Evolutionary conservation across 1,139 yeast species (phyloP), one percentile per base, ranked within the genome.

Genomic region (Nadsonia starkeyi-henricii): DNA sequence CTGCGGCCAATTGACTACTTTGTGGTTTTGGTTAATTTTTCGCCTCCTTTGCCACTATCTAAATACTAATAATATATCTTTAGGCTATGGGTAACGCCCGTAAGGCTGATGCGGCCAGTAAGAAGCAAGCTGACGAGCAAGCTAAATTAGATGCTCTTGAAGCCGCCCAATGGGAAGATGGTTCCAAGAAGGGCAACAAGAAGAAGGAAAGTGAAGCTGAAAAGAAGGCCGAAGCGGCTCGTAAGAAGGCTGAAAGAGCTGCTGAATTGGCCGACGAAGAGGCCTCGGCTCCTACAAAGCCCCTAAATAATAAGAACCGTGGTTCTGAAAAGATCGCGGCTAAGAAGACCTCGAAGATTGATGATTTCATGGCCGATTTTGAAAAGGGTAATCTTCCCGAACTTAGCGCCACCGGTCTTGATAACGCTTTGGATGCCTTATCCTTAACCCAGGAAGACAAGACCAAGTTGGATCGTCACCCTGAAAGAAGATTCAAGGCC

Each of bases 401-500:
- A 47, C 74, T 84, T 59, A 72, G 73, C 59, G 95, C 94, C 12
- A 70, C 77, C 53, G 91, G 91, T 60, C 71, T 85, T 47, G 95
- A 85, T 55, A 76, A 76, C 58, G 93, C 93, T 1, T 70, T 85
- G 57, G 86, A 83, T 49, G 94, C 94, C 2, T 71, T 85, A 62
- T 73, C 84, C 4, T 70, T 85, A 62, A 55, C 68, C 18, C 52
- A 53, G 21, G 53, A 51, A 5, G 62, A 62, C 18, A 75, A 83
- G 21, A 67, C 71, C 45, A 73, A 69, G 50, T 69, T 72, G 54
- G 82, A 79, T 60, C 79, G 86, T 63, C 95, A 85, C 58, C 95
- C 95, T 9, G 95, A 85, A 68, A 75, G 94, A 65, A 75, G 95
- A 62, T 84, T 81, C 64, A 85, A 85, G 69, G 88, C 93, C 18